Base-by-base conservation (phyloP, 768 basidiomycete genomes). In the Russula olivacea region DNA sequence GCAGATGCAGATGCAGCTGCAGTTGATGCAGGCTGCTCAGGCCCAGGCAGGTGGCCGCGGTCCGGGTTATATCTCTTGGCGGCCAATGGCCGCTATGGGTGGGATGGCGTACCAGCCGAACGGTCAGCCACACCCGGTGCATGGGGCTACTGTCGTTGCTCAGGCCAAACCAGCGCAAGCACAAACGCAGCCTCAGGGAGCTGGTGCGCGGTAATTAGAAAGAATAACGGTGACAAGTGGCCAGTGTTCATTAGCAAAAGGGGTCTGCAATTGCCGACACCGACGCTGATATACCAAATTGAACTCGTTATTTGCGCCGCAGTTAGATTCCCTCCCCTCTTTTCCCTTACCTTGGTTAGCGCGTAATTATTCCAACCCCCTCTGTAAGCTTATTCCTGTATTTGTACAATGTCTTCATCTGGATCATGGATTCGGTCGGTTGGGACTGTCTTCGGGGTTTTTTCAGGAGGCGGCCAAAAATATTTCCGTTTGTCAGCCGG, bases 131-230 rank as follows among this genome's bases (percentile, higher is more conserved):
- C 28, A 36, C 34, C 10, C 38, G 14, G 32, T 64, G 15, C 21
- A 14, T 10, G 38, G 36, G 0, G 25, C 34, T 17, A 25, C 45
- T 8, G 40, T 47, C 19, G 25, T 38, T 10, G 56, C 51, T 3
- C 53, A 61, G 36, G 59, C 17, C 47, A 54, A 64, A n/a, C 61
- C 54, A 11, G 54, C 62, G 5, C 61, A 59, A 2, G 53, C 48
- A 0, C 66, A 68, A 9, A 51, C 69, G 6, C 68, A 71, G 21
- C 48, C 54, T 9, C 67, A 69, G 43, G 62, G 62, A 10, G 52
- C 62, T 15, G 58, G 62, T 28, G 45, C 62, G 28, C 62, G 62
- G 14, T 63, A 38, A 54, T 28, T 34, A 17, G 32, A 19, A 11
- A 48, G 36, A 36, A 36, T 14, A 14, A 48, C 23, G 48, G 48